A percentile compares a stretch with the other conserved stretches of the same genome.
phyloP scores from a whole-genome alignment of 768 basidiomycete genomes.

The Naganishia randhawae region DNA sequence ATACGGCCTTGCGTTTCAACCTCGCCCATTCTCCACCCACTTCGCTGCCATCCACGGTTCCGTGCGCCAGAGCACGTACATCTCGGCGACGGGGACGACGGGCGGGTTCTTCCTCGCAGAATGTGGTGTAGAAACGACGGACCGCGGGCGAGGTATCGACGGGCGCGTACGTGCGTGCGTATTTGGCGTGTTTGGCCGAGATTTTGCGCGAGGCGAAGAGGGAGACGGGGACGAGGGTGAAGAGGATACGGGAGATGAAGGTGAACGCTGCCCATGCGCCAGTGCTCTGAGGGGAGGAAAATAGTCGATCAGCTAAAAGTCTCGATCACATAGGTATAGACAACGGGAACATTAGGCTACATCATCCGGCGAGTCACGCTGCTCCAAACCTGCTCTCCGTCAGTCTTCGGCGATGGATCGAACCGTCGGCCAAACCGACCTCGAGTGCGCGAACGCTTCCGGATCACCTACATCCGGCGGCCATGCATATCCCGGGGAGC shows the following conservation, averaged over 20 bases:
- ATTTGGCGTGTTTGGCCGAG: conserved; percentile 27
- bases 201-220: conserved; percentile 39
- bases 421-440: too few species aligned
- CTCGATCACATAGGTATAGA: not conserved
- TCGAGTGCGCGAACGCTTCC: too few species aligned
- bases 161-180: conserved; percentile 7
- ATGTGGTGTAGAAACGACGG: conserved; percentile 43
- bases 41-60: conserved; percentile 29
- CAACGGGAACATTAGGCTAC: not conserved
- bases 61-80: conserved; percentile 24
- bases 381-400: too few species aligned
- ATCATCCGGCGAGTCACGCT: too few species aligned
- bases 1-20: conserved; percentile 27
- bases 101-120: conserved; percentile 41
- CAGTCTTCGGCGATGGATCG: too few species aligned
- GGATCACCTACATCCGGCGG: too few species aligned
- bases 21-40: conserved; percentile 15
- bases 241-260: conserved; percentile 41
- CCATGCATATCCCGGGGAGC: too few species aligned
- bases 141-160: conserved; percentile 32
- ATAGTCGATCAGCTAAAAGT: too few species aligned
- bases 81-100: conserved; percentile 30
- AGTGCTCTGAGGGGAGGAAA: conserved; percentile 32
- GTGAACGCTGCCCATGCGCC: conserved; percentile 39
- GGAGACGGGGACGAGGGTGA: conserved; percentile 45